phyloP scores from a whole-genome alignment of 257 asterid species.

The Scutellaria baicalensis region DNA sequence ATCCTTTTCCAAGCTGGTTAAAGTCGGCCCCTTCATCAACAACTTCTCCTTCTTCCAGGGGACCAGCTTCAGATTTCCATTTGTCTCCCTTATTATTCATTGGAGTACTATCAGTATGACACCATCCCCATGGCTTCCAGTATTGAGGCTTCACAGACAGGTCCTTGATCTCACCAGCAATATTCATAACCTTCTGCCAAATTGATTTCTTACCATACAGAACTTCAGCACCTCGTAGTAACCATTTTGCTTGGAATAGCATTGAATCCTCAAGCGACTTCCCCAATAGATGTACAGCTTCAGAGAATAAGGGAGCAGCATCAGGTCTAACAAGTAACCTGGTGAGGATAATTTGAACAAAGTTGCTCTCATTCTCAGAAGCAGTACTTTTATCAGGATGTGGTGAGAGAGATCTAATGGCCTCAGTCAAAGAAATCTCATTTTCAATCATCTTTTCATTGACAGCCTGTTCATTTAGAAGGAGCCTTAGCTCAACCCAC shows the following conservation, averaged over 20 bases:
- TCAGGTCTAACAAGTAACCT: conserved; percentile 95
- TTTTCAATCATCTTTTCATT: conserved; percentile 67
- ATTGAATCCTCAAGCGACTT: conserved; percentile 90
- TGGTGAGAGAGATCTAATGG: conserved; percentile 72
- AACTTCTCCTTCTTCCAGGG: conserved; percentile 95
- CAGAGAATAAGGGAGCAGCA: conserved; percentile 93
- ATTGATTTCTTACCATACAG: conserved; percentile 90
- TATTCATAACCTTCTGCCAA: conserved; percentile 71
- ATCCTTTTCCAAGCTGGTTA: conserved; percentile 51
- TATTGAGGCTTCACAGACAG: conserved; percentile 61
- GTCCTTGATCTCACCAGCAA: conserved; percentile 75
- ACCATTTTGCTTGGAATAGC: conserved; percentile 95
- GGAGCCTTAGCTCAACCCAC: conserved; percentile 95
- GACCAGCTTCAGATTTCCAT: conserved; percentile 56
- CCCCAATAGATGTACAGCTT: conserved; percentile 82
- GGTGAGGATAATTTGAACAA: conserved; percentile 78
- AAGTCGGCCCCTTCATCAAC: conserved; percentile 62
- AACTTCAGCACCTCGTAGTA: conserved; percentile 83
- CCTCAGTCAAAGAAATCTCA: conserved; percentile 67
- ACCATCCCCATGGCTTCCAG: conserved; percentile 99
- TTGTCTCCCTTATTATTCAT: conserved; percentile 41
- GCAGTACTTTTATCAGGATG: conserved; percentile 60
- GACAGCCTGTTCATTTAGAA: conserved; percentile 89
- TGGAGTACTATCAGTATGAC: conserved; percentile 34
- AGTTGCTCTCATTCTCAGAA: conserved; percentile 85